These are phyloP conservation scores for Eremothecium coryli DNA, from an alignment of 1,139 yeast genomes.

Conservation along the genomic window DNA sequence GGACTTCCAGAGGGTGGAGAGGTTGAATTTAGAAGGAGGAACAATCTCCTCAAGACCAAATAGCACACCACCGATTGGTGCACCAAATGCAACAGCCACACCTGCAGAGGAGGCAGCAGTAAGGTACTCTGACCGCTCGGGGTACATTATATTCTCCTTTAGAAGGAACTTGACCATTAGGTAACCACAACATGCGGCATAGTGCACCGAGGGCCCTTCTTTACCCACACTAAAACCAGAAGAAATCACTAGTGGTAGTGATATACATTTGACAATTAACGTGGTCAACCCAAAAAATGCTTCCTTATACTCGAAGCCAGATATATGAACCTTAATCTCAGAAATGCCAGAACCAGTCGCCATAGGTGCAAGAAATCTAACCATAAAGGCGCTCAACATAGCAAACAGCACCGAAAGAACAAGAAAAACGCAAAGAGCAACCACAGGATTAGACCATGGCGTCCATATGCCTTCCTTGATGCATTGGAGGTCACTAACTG, in stretches of 20 bases:
- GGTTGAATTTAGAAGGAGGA: conserved; percentile 43
- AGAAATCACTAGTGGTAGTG: conserved; percentile 79
- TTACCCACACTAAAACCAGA: conserved; percentile 87
- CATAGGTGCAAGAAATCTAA: conserved; percentile 65
- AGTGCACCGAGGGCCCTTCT: conserved; percentile 90
- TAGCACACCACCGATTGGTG: conserved; percentile 91
- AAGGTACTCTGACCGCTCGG: conserved; percentile 41
- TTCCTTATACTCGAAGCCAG: conserved; percentile 69
- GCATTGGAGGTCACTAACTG: conserved; percentile 35
- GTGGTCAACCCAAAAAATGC: conserved; percentile 74
- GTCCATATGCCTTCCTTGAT: conserved; percentile 40
- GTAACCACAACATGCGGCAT: conserved; percentile 60
- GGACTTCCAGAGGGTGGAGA: conserved; percentile 81
- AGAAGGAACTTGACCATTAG: conserved; percentile 34
- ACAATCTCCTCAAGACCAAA: conserved; percentile 61
- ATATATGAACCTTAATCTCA: conserved; percentile 89
- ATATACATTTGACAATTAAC: conserved; percentile 62
- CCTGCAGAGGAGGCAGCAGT: conserved; percentile 92
- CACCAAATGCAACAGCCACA: conserved; percentile 85
- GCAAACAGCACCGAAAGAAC: conserved; percentile 55
- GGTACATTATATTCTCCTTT: conserved; percentile 37
- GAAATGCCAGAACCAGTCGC: conserved; percentile 98
- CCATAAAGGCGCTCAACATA: conserved; percentile 55
- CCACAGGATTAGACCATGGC: conserved; percentile 40
- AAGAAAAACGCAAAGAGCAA: conserved; percentile 54